Percentiles rank a stretch among this genome's conserved stretches.
phyloP scores from a whole-genome alignment of 441 rosid species.

The Bocquillonia castaneifolia region DNA sequence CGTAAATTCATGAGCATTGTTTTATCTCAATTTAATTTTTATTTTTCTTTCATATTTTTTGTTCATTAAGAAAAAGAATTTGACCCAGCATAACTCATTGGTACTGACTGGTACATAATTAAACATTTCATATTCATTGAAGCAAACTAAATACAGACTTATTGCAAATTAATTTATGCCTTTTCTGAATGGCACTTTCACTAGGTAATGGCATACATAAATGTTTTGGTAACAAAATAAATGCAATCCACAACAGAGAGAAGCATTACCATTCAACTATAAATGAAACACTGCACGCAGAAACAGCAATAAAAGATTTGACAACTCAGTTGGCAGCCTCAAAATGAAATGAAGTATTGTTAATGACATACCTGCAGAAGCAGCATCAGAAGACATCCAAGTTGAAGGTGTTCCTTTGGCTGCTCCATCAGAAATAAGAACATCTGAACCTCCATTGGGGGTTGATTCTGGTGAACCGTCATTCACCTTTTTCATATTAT shows the following conservation, averaged over 20 bases:
- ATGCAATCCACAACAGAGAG: background rate
- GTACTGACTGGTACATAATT: background rate
- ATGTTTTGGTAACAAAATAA: background rate
- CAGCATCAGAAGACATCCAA: conserved; percentile 22
- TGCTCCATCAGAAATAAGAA: conserved; percentile 27
- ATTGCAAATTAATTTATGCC: background rate
- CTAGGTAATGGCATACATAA: background rate
- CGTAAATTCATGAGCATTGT: too few species aligned
- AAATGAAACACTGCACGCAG: conserved; percentile 5
- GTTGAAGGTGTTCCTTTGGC: conserved; percentile 28
- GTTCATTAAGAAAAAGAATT: too few species aligned
- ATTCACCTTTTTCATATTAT: conserved; percentile 30
- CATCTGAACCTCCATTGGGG: conserved; percentile 26
- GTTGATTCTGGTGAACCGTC: conserved; percentile 25
- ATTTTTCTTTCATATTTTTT: too few species aligned
- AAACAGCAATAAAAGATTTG: background rate
- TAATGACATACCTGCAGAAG: conserved; percentile 37
- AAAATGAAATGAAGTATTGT: conserved; percentile 16
- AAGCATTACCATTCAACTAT: background rate
- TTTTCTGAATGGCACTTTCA: background rate
- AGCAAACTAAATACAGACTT: background rate
- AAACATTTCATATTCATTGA: background rate
- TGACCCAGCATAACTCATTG: background rate
- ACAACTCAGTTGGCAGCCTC: background rate
- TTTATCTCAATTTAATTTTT: too few species aligned